These are phyloP conservation scores for Colletotrichum musae DNA, from an alignment of 2,329 filamentous ascomycete genomes.

Conservation along the genomic window DNA sequence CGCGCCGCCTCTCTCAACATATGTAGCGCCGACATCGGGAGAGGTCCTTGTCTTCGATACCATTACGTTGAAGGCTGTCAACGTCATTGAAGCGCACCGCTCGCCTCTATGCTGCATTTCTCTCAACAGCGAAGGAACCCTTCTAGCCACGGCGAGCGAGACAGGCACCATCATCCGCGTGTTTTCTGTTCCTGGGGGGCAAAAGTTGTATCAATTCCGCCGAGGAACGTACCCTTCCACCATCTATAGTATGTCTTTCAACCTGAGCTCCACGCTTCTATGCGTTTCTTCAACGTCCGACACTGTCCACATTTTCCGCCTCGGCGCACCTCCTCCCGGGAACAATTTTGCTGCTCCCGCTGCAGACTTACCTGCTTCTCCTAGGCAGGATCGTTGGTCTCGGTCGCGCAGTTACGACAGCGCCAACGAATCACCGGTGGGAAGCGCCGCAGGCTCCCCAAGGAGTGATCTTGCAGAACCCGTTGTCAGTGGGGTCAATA, in stretches of 20 bases:
- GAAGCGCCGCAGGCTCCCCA: constrained; percentile 59
- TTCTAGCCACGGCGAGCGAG: constrained; percentile 95
- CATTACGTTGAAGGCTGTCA: constrained; percentile 89
- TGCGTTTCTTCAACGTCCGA: constrained; percentile 97
- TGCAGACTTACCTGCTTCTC: constrained; percentile 56
- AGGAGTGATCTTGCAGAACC: constrained; percentile 63
- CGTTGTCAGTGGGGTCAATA: constrained; percentile 47
- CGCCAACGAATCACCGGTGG: constrained; percentile 64
- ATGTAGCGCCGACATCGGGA: constrained; percentile 87
- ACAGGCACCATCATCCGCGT: constrained; percentile 98
- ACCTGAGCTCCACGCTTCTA: constrained; percentile 90
- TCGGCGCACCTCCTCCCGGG: constrained; percentile 66
- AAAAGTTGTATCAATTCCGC: constrained; percentile 96
- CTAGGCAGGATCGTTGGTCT: constrained; percentile 66
- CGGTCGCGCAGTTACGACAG: constrained; percentile 69
- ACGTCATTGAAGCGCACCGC: constrained; percentile 95
- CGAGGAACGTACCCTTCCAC: constrained; percentile 94
- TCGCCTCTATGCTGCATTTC: constrained; percentile 92
- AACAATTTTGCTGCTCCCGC: constrained; percentile 52
- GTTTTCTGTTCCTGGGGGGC: constrained; percentile 90
- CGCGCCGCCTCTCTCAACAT: constrained; percentile 84
- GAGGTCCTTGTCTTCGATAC: constrained; percentile 96
- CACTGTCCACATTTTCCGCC: constrained; percentile 95
- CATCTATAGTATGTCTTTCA: constrained; percentile 99
- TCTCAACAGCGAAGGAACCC: constrained; percentile 91